phyloP scores from a whole-genome alignment of 129 eudicot species.

The Helianthus annuus region DNA sequence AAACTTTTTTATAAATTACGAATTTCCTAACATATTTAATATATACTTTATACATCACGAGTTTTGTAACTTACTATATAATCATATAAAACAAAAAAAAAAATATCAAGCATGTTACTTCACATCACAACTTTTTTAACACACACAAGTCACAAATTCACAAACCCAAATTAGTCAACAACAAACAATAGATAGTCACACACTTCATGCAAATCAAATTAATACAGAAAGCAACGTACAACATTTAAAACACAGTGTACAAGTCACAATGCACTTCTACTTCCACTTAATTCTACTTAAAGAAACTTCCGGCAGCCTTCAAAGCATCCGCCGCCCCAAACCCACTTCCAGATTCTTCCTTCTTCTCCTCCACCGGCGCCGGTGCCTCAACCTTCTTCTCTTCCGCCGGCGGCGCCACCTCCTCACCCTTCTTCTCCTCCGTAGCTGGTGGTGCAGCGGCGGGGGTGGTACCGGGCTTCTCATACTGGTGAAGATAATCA shows the following conservation, averaged over 20 bases:
- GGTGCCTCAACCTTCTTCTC: slow-evolving; percentile 13
- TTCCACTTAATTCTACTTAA: slow-evolving; percentile 23
- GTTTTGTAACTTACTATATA: too few relatives aligned
- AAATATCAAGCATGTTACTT: too few relatives aligned
- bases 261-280: slow-evolving; percentile 13
- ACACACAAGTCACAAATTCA: too few relatives aligned
- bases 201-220: background rate
- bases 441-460: slow-evolving; percentile 17
- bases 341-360: slow-evolving; percentile 45
- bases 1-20: too few relatives aligned
- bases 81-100: too few relatives aligned
- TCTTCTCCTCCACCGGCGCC: slow-evolving; percentile 16
- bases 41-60: too few relatives aligned
- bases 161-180: too few relatives aligned
- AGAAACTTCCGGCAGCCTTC: slow-evolving; percentile 62
- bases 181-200: too few relatives aligned
- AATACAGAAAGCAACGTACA: slow-evolving; percentile 17
- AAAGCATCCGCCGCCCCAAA: slow-evolving; percentile 46
- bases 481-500: slow-evolving; percentile 60
- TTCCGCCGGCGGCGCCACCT: slow-evolving; percentile 8
- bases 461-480: slow-evolving; percentile 32
- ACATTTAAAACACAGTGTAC: slow-evolving; percentile 23
- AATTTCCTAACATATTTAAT: too few relatives aligned
- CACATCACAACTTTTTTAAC: background rate
- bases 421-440: background rate